phyloP scores from a whole-genome alignment of 2,329 filamentous ascomycete genomes.

The Aquanectria penicillioides region DNA sequence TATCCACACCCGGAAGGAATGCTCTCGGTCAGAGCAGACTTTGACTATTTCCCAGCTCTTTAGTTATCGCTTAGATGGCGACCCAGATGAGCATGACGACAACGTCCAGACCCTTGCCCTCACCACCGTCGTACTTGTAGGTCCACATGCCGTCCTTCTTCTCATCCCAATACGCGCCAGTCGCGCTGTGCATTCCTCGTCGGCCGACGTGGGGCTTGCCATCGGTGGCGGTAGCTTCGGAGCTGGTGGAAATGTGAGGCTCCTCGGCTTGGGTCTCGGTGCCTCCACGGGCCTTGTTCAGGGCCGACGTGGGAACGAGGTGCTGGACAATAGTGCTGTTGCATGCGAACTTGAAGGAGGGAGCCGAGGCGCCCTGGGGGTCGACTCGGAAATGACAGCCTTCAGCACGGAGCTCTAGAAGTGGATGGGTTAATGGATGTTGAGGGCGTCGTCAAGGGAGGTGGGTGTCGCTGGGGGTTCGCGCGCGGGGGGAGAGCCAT shows the following conservation, averaged over 20 bases:
- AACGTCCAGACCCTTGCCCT: conserved; percentile 74
- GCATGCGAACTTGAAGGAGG: conserved; percentile 90
- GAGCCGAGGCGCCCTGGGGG: conserved; percentile 64
- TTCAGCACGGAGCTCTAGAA: conserved; percentile 79
- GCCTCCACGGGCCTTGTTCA: conserved; percentile 68
- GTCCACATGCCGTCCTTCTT: conserved; percentile 92
- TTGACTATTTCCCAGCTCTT: conserved; percentile 16
- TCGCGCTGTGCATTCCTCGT: conserved; percentile 89
- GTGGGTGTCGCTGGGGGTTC: not conserved
- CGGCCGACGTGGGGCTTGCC: conserved; percentile 81
- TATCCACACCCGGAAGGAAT: conserved; percentile 29
- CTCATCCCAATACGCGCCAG: conserved; percentile 89
- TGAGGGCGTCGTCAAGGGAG: not conserved
- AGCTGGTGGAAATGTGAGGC: conserved; percentile 66
- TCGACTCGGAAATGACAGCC: conserved; percentile 79
- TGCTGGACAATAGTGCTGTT: conserved; percentile 99
- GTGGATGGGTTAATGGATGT: conserved; percentile 3
- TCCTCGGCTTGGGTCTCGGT: conserved; percentile 59
- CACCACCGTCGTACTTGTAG: conserved; percentile 81
- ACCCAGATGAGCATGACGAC: conserved; percentile 84
- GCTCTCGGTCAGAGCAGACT: conserved; percentile 22
- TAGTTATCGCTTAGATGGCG: conserved; percentile 59
- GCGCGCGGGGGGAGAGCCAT: conserved; percentile 1
- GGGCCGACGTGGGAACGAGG: conserved; percentile 73
- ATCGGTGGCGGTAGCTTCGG: conserved; percentile 65